A percentile compares a stretch with the other conserved stretches of the same genome.
Conservation (phyloP, 306 rosid genomes). For the Vigna angularis region DNA sequence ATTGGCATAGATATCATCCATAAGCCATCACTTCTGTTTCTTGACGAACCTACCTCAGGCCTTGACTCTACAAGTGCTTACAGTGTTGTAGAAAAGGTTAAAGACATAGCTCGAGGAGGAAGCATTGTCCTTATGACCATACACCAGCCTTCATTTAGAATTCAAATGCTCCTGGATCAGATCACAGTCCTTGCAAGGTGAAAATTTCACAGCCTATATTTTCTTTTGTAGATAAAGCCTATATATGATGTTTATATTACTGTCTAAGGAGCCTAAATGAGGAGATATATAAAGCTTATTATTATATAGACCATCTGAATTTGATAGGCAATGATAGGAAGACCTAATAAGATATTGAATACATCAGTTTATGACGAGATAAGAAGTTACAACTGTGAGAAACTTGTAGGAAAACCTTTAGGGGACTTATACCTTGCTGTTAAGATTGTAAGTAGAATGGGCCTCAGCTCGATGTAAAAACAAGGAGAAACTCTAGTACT, state of each 20-base stretch:
- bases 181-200: slow-evolving; percentile 89
- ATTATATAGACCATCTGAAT: neutral
- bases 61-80: slow-evolving; percentile 90
- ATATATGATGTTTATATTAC: neutral
- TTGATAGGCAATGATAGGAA: neutral
- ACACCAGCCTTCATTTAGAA: slow-evolving; percentile 89
- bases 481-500: neutral
- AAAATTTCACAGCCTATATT: neutral
- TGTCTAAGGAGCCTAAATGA: neutral
- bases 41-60: slow-evolving; percentile 95
- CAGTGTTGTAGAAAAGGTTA: slow-evolving; percentile 87
- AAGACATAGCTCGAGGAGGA: slow-evolving; percentile 87
- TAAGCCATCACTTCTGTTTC: slow-evolving; percentile 78
- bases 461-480: no score
- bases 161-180: slow-evolving; percentile 81
- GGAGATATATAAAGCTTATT: neutral
- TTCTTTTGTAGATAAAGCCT: slow-evolving; percentile 10
- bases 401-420: neutral
- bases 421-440: neutral
- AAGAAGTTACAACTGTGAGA: neutral
- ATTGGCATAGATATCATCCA: slow-evolving; percentile 89
- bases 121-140: slow-evolving; percentile 90
- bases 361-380: neutral
- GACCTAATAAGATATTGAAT: neutral
- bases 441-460: neutral